Percentiles rank a stretch among this genome's conserved stretches.
These are phyloP conservation scores for Rubia tinctorum DNA, from an alignment of 305 asterid species.

Conservation along the genomic window DNA sequence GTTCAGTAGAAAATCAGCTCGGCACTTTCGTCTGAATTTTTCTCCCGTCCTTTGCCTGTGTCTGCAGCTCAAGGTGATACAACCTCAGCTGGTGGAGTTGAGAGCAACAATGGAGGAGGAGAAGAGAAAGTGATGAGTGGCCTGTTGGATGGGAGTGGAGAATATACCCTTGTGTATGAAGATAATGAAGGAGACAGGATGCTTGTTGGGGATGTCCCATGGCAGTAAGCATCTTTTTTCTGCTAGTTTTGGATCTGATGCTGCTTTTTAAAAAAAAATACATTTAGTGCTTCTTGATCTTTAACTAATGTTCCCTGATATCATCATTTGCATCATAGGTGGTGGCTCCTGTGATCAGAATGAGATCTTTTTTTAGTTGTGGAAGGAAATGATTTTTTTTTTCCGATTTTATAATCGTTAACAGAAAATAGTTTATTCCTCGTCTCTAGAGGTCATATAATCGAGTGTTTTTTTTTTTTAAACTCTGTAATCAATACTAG, in stretches of 20 bases:
- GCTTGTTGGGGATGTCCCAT: slow-evolving; percentile 98
- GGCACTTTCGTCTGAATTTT: slow-evolving; percentile 1
- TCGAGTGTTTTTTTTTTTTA: no score
- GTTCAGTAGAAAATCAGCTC: not conserved
- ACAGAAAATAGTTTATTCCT: no score
- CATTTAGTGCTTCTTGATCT: slow-evolving; percentile 16
- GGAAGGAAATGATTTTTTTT: not conserved
- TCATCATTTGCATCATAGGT: slow-evolving; percentile 11
- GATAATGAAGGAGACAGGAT: slow-evolving; percentile 97
- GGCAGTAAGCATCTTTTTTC: slow-evolving; percentile 72
- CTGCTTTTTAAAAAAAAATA: slow-evolving; percentile 21
- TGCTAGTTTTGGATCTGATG: slow-evolving; percentile 24
- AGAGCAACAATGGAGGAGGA: slow-evolving; percentile 36
- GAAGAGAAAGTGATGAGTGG: slow-evolving; percentile 48
- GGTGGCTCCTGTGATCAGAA: not conserved
- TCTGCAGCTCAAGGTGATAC: slow-evolving; percentile 53
- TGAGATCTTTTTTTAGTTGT: not conserved
- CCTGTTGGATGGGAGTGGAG: slow-evolving; percentile 79
- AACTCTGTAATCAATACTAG: not conserved
- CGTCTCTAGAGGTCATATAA: not conserved
- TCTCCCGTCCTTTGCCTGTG: slow-evolving; percentile 14
- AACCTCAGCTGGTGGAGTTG: slow-evolving; percentile 32
- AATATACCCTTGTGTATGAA: slow-evolving; percentile 91
- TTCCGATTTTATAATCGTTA: no score
- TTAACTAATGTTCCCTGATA: slow-evolving; percentile 4